Evolutionary conservation across 345 rosid genomes (phyloP), one percentile per base, ranked within the genome.

Genomic region (Firmiana major): DNA sequence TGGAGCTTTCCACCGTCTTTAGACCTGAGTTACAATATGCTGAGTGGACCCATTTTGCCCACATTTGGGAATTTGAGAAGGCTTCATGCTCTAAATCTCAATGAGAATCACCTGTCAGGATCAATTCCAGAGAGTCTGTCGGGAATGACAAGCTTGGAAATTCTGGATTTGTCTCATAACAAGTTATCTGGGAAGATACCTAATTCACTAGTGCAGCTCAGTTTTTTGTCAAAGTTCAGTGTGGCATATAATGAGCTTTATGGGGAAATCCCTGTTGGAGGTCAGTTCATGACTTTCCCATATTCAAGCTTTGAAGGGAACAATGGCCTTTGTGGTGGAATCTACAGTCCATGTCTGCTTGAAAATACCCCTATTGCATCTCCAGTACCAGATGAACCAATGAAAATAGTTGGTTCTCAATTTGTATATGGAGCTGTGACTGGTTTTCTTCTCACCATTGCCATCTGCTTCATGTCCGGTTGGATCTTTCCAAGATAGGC

Each of bases 261-360:
- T 1, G 98, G 98, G 31, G 77, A 24, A 31, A 88, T 93, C 26
- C 94, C 97, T 13, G 70, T 63, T 0, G 92, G 87, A 76, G 87
- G 88, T 70, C 98, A 94, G 84, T 90, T 94, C 79, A 81, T 36
- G 73, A 90, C 91, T 16, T 94, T 92, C 46, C 93, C 94, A 7
- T 85, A 82, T 78, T 86, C 97, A 54, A 90, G 98, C 84, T 92
- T 90, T 5, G 93, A 91, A 81, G 90, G 86, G 26, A 94, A 90
- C 64, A 19, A 66, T 63, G 77, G 77, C 24, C 94, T 94, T 9
- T 92, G 98, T 16, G 94, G 97, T 28, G 90, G 58, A 46, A 6
- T 28, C 8, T 26, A 42, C 43, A 48, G 17, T 46, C 11, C 70
- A 75, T 60, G 70, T 19, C 59, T 7, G 31, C 19, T 34, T 10